phyloP scores from a whole-genome alignment of 148 eudicot genomes.

The Simmondsia chinensis region DNA sequence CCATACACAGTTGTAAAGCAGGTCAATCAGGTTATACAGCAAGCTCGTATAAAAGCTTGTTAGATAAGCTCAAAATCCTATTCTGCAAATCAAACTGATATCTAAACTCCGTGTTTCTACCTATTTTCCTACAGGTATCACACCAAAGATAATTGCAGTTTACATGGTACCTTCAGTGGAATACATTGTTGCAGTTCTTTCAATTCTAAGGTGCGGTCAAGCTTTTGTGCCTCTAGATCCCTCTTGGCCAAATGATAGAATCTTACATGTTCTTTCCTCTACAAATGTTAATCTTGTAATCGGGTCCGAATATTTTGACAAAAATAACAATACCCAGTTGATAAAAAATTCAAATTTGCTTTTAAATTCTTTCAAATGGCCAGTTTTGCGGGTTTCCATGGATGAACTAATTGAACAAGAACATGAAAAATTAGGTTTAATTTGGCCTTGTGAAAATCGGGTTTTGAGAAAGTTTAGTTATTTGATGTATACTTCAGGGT shows the following conservation, averaged over 20 bases:
- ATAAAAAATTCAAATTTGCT: conserved; percentile 39
- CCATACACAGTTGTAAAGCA: too few species aligned
- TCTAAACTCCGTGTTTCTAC: too few species aligned
- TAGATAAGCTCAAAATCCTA: too few species aligned
- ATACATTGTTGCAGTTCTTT: conserved; percentile 61
- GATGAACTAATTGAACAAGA: conserved; percentile 26
- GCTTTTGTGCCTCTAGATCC: conserved; percentile 84
- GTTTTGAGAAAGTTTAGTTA: conserved; percentile 50
- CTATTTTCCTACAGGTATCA: too few species aligned
- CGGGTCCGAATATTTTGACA: conserved; percentile 26
- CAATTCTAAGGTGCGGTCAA: conserved; percentile 66
- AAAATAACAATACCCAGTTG: conserved; percentile 24
- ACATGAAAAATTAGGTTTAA: conserved; percentile 23
- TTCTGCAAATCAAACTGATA: too few species aligned
- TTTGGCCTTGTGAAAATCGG: conserved; percentile 62
- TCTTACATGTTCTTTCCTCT: conserved; percentile 42
- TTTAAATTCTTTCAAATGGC: conserved; percentile 23
- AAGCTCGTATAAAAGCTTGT: too few species aligned
- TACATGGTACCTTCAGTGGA: conserved; percentile 71
- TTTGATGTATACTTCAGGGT: conserved; percentile 91
- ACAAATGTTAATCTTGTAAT: conserved; percentile 58
- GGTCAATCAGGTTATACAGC: too few species aligned
- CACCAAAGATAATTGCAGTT: conserved; percentile 49
- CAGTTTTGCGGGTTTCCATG: conserved; percentile 35
- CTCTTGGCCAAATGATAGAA: conserved; percentile 67